Evolutionary conservation across 1,284 basidiomycete genomes (phyloP).

Genomic region (Austroboletus niveus): DNA sequence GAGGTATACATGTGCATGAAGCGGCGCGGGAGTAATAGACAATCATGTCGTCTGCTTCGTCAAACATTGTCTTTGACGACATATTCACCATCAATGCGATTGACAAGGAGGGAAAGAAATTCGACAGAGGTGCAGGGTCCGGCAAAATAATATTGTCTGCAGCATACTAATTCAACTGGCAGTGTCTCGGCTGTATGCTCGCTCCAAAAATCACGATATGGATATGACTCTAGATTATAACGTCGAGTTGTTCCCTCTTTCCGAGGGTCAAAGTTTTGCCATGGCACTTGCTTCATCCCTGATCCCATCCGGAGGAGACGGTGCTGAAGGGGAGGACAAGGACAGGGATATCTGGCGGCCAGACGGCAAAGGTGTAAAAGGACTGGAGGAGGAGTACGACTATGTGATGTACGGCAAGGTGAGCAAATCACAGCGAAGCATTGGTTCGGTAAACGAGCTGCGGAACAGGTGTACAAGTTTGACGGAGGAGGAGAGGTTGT

Average conservation of each 20-base stretch:
- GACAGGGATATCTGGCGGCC: conserved; percentile 84
- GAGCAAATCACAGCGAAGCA: conserved; percentile 24
- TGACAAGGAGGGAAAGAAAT: conserved; percentile 95
- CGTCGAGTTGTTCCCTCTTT: conserved; percentile 79
- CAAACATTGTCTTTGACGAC: conserved; percentile 86
- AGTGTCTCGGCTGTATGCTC: conserved; percentile 84
- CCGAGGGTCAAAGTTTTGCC: conserved; percentile 72
- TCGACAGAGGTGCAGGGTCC: conserved; percentile 79
- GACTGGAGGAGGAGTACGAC: conserved; percentile 94
- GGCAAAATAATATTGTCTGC: background rate
- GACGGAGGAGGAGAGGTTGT: conserved; percentile 86
- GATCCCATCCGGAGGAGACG: conserved; percentile 55
- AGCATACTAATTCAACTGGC: conserved; percentile 7
- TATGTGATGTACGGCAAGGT: conserved; percentile 99
- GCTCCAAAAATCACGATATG: conserved; percentile 88
- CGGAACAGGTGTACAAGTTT: conserved; percentile 90
- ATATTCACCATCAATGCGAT: conserved; percentile 84
- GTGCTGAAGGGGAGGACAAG: conserved; percentile 61
- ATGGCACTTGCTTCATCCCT: conserved; percentile 86
- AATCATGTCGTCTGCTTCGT: conserved; percentile 47
- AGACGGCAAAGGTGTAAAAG: conserved; percentile 81
- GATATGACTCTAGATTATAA: conserved; percentile 90
- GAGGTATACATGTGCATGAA: background rate
- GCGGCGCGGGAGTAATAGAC: background rate
- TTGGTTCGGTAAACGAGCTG: conserved; percentile 10